Base-by-base conservation (phyloP, 2,329 filamentous ascomycete species). In the Rutstroemia sp. region DNA sequence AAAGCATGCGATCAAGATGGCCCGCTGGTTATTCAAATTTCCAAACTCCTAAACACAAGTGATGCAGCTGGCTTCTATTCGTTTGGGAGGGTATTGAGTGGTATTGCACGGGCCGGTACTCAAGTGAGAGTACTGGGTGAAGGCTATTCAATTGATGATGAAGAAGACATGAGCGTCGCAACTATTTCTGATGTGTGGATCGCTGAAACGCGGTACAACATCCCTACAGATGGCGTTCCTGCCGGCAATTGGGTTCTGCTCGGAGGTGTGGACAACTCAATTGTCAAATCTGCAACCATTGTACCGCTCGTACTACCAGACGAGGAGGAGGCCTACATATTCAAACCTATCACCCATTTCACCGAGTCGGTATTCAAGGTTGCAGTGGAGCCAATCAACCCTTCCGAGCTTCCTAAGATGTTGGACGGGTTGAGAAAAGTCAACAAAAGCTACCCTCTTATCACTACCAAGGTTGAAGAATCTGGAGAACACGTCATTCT, bases 291-390 rank as follows among this genome's bases (percentile, higher is more conserved):
- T 2, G 94, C 94, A 8, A 99, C 94, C 0, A 79, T 99, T 48
- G 84, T 99, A 30, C 83, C 90, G 1, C 82, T 84, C 40, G 87
- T 84, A 62, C 78, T 96, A 8, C 87, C 90, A 25, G 87, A 95
- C 52, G 84, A 94, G 48, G 92, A 97, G 71, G 91, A 95, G 60
- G 91, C 89, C 0, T 95, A 95, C 71, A 95, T 99, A 67, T 97
- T 99, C 80, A 87, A 85, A 61, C 92, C 94, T 0, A 81, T 99
- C 58, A 84, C 85, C 8, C 94, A 99, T 73, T 95, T 97, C 73
- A 97, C 94, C 34, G 90, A 99, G 70, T 96, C 92, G 0, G 92
- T 99, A 1, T 88, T 99, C 73, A 99, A 99, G 75, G 88, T 99
- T 36, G 94, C 94, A 0, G 92, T 99, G 8, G 94, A 99, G 73